These are phyloP conservation scores for Fusarium guadeloupense DNA, from an alignment of 2,329 filamentous ascomycete species.

Conservation along the genomic window DNA sequence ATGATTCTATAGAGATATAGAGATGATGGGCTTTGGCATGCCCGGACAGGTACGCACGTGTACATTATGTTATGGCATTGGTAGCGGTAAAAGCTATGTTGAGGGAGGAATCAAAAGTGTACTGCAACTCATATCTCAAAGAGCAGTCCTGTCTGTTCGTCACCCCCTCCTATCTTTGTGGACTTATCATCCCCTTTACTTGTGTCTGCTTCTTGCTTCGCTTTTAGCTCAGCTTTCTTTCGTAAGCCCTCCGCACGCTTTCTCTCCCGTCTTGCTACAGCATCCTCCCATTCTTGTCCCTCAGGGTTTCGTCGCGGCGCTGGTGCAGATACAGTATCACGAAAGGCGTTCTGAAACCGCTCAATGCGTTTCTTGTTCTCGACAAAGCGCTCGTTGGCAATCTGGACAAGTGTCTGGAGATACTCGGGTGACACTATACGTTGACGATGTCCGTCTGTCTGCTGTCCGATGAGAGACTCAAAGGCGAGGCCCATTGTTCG, in stretches of 20 bases:
- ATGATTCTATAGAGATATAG: slow-evolving; percentile 32
- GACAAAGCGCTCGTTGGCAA: slow-evolving; percentile 79
- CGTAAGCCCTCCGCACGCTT: slow-evolving; percentile 67
- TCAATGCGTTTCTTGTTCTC: slow-evolving; percentile 75
- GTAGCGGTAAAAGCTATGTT: slow-evolving; percentile 46
- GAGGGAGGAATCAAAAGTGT: slow-evolving; percentile 42
- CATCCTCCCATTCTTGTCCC: slow-evolving; percentile 64
- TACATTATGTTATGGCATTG: slow-evolving; percentile 49
- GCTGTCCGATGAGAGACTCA: slow-evolving; percentile 79
- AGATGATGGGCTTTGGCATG: slow-evolving; percentile 23
- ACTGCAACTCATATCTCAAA: slow-evolving; percentile 40
- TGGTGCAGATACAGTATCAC: slow-evolving; percentile 44
- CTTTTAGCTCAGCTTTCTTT: slow-evolving; percentile 56
- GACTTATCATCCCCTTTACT: slow-evolving; percentile 13
- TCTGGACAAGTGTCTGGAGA: slow-evolving; percentile 70
- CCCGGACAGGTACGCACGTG: slow-evolving; percentile 37
- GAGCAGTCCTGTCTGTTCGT: slow-evolving; percentile 32
- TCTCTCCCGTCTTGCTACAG: slow-evolving; percentile 60
- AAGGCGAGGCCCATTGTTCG: slow-evolving; percentile 84
- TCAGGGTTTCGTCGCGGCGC: slow-evolving; percentile 43
- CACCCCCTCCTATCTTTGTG: slow-evolving; percentile 25
- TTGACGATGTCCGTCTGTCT: slow-evolving; percentile 50
- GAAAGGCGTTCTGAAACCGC: slow-evolving; percentile 67
- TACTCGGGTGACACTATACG: slow-evolving; percentile 72
- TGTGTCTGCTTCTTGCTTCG: slow-evolving; percentile 19